phyloP scores from a whole-genome alignment of 495 filamentous ascomycete species.

The Penicillium coffeae region DNA sequence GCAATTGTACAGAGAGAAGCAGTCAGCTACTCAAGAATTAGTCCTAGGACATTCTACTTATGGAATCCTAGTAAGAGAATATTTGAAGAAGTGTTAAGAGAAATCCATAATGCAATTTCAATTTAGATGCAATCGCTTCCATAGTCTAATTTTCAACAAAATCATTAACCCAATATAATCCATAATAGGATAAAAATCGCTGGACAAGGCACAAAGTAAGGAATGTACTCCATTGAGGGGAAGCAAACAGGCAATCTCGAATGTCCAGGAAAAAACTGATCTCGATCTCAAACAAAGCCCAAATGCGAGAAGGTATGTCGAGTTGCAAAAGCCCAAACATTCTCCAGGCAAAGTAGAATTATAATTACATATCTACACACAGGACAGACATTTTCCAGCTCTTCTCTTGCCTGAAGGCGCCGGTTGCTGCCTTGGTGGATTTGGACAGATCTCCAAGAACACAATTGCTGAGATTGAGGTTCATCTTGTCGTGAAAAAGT shows the following conservation, averaged over 20 bases:
- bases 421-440: background rate
- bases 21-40: too few relatives aligned
- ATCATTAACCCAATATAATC: background rate
- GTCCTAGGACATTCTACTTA: too few relatives aligned
- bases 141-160: background rate
- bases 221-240: slow-evolving; percentile 40
- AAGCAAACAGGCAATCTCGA: slow-evolving; percentile 14
- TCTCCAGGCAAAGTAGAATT: slow-evolving; percentile 33
- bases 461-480: slow-evolving; percentile 9
- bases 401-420: background rate
- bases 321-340: slow-evolving; percentile 4
- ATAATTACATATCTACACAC: slow-evolving; percentile 41
- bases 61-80: too few relatives aligned
- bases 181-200: background rate
- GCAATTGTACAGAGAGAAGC: too few relatives aligned
- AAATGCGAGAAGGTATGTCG: slow-evolving; percentile 6
- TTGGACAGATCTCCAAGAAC: slow-evolving; percentile 9
- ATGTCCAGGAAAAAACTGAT: slow-evolving; percentile 12
- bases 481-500: slow-evolving; percentile 21
- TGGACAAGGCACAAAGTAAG: slow-evolving; percentile 7
- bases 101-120: background rate
- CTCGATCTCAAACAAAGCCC: slow-evolving; percentile 9
- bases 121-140: background rate
- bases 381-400: slow-evolving; percentile 7
- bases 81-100: too few relatives aligned